A percentile compares a stretch with the other conserved stretches of the same genome.
Conservation (phyloP, 2,329 filamentous ascomycete species). For the Aspergillus flavus region DNA sequence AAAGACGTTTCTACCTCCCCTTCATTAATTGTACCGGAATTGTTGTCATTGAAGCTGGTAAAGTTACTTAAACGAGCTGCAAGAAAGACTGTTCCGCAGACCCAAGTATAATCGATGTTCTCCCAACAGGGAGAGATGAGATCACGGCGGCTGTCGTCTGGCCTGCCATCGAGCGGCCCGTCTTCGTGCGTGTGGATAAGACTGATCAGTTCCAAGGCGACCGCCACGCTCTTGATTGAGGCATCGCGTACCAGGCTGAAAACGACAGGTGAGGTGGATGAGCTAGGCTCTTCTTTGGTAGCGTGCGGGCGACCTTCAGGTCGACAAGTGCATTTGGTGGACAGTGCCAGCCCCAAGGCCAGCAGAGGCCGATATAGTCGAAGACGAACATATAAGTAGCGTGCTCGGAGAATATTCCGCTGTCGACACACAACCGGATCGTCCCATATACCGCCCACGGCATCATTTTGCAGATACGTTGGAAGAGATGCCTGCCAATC, state of each 20-base stretch:
- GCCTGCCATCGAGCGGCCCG: conserved; percentile 6
- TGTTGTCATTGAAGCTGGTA: not conserved
- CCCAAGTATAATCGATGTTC: conserved; percentile 19
- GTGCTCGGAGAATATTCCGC: conserved; percentile 26
- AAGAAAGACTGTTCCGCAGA: conserved; percentile 16
- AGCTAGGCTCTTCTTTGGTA: not conserved
- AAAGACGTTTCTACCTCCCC: conserved; percentile 6
- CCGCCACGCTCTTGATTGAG: conserved; percentile 14
- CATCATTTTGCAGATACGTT: conserved; percentile 19
- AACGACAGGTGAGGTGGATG: conserved; percentile 11
- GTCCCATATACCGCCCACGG: not conserved
- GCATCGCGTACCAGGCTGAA: conserved; percentile 15
- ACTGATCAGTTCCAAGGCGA: conserved; percentile 11
- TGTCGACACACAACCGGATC: conserved; percentile 26
- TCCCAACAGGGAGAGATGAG: conserved; percentile 17
- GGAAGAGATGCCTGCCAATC: conserved; percentile 29
- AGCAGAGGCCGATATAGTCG: conserved; percentile 19
- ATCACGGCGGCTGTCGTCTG: not conserved
- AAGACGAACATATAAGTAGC: conserved; percentile 27
- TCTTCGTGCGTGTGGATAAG: conserved; percentile 10
- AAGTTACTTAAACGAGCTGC: conserved; percentile 14
- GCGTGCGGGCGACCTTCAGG: conserved; percentile 9
- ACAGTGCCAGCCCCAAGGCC: conserved; percentile 13
- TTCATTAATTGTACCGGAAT: not conserved
- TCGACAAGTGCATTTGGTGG: conserved; percentile 13